Conservation (phyloP, 768 basidiomycete genomes). For the Boletellus ananiceps region DNA sequence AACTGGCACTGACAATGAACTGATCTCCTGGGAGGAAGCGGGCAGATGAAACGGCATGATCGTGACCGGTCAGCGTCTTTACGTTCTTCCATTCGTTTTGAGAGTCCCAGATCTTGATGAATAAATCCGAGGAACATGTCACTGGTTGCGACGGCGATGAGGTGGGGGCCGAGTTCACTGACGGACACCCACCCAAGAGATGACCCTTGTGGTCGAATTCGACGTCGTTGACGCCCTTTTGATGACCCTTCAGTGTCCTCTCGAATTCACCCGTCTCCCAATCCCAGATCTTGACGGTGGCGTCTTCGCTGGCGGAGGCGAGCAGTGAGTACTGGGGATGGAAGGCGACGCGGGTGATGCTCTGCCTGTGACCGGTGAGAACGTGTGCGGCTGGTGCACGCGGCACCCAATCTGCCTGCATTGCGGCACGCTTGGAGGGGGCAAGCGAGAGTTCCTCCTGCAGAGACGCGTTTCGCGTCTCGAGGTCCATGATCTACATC, state of each 20-base stretch:
- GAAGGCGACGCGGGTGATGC: constrained; percentile 76
- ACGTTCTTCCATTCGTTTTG: constrained; percentile 87
- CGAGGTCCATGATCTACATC: constrained; percentile 88
- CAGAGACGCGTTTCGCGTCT: constrained; percentile 72
- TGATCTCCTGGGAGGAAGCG: constrained; percentile 84
- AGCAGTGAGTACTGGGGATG: constrained; percentile 82
- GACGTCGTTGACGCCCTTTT: constrained; percentile 80
- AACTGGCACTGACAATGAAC: constrained; percentile 78
- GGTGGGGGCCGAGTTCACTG: neutral
- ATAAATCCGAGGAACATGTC: constrained; percentile 80
- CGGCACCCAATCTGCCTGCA: constrained; percentile 84
- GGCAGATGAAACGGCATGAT: constrained; percentile 85
- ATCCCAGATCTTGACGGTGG: constrained; percentile 92
- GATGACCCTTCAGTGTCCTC: constrained; percentile 87
- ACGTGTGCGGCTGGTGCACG: constrained; percentile 79
- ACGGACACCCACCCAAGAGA: constrained; percentile 56
- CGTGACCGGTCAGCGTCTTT: constrained; percentile 85
- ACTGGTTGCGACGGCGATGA: constrained; percentile 13
- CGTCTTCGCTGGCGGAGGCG: constrained; percentile 84
- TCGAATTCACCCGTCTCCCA: constrained; percentile 96
- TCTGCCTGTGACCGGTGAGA: constrained; percentile 69
- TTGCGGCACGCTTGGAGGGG: constrained; percentile 48
- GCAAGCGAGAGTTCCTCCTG: constrained; percentile 64
- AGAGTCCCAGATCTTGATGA: constrained; percentile 90
- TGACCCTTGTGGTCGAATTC: constrained; percentile 87